Evolutionary conservation across 345 rosid genomes (phyloP), one percentile per base, ranked within the genome.

Genomic region (Populus simonii): DNA sequence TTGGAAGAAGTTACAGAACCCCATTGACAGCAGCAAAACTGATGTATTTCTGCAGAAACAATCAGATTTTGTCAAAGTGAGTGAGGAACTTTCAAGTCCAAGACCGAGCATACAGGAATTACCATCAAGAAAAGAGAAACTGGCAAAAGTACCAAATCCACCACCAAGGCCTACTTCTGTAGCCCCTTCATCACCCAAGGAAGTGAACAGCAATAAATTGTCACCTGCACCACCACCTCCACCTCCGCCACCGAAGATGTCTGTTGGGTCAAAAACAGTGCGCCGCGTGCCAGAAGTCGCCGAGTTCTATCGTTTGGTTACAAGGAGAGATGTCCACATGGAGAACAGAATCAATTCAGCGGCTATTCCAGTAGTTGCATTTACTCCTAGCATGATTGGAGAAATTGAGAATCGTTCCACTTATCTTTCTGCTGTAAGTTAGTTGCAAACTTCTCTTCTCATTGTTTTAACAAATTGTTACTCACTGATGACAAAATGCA

Each of bases 331-430:
- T 81, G 85, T 85, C 69, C 80, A 76, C 55, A 80, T 82, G 77
- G 90, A 84, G 39, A 90, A 84, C 81, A 91, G 65, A 77, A 53
- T 80, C 82, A 89, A 79, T 77, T 68, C 80, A 49, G 45, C 85
- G 39, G 86, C 85, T 45, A 79, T 72, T 69, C 86, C 89, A 15
- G 81, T 38, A 3, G 81, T 84, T 51, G 86, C 89, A 74, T 88
- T 84, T 73, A 86, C 77, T 68, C 83, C 57, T 77, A 90, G 88
- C 87, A 92, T 96, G 99, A 96, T 96, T 31, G 99, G 99, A 77
- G 99, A 96, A 80, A 93, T 96, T 36, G 99, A 96, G 86, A 91
- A 96, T 70, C 92, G 99, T 7, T 96, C 99, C 29, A 83, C 89
- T 9, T 90, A 96, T 87, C 87, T 96, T 77, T 87, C 92, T 53